Evolutionary conservation across 2,329 filamentous ascomycete species (phyloP), one percentile per base, ranked within the genome.

Genomic region (Blastomyces parvus): DNA sequence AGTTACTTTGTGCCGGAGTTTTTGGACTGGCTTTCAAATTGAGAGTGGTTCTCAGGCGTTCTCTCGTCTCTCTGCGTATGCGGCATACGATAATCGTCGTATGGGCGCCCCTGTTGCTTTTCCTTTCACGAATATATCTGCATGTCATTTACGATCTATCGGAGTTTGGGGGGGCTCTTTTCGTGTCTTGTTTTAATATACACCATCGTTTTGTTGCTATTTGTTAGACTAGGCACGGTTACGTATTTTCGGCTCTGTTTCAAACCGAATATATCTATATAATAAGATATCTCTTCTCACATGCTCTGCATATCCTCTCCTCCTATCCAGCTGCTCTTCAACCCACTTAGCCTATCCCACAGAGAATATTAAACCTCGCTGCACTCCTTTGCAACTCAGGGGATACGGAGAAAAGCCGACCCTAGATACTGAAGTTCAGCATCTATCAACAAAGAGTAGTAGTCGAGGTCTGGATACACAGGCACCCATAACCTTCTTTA

Each of bases 1-100:
- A 94, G 86, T 76, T 99, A 99, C 77, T 97, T 97, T 72, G 92
- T 90, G 0, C 94, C 94, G 0, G 89, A 87, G 59, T 86, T 88
- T 67, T 69, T 88, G 67, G 84, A 87, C 64, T 88, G 85, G 85
- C 73, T 88, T 57, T 57, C 55, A n/a, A 56, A 7, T 46, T 62
- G 33, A 56, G 36, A 17, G 30, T 19, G 14, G 7, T 33, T 38
- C 33, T 38, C 33, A 30, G 14, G 52, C 48, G 11, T 19, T 19
- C 17, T 17, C 27, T 33, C 30, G 13, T 33, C 27, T 33, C 27
- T 36, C 2, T 36, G 11, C 8, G n/a, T 48, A n/a, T 46, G 19
- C 1, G n/a, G 7, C 19, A 48, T 11, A 22, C 44, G 44, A 46
- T 46, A 19, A 46, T 46, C 42, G 42, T n/a, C 14, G 19, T n/a